Conservation (phyloP, 176 grass and related monocot species). For the Canna indica region DNA sequence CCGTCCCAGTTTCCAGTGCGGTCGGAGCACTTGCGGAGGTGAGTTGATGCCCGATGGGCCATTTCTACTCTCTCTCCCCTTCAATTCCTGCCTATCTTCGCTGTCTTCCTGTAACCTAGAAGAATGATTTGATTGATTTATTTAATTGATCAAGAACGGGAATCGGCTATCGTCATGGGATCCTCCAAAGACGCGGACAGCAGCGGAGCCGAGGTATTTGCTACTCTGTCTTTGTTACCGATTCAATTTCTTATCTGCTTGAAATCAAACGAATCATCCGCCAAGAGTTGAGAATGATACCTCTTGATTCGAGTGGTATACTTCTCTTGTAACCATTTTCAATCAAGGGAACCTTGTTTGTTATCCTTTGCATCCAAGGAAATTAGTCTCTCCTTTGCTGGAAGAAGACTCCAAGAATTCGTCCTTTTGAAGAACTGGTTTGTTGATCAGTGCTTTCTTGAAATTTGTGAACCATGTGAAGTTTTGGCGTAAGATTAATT, state of each 20-base stretch:
- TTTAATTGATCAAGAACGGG: not conserved
- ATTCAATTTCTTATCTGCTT: not conserved
- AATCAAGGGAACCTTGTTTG: not conserved
- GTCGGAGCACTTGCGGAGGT: too few species aligned
- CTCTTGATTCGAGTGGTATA: too few species aligned
- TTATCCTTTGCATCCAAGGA: not conserved
- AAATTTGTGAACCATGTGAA: not conserved
- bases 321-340: too few species aligned
- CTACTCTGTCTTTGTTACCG: not conserved
- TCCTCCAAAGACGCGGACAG: not conserved
- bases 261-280: too few species aligned
- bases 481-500: not conserved
- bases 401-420: not conserved
- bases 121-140: not conserved
- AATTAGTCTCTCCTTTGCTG: not conserved
- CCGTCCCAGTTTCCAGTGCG: not conserved
- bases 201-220: not conserved
- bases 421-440: not conserved
- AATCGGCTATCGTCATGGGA: not conserved
- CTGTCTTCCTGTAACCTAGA: too few species aligned
- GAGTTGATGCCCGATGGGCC: too few species aligned
- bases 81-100: too few species aligned
- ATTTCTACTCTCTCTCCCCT: too few species aligned
- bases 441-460: not conserved
- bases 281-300: too few species aligned